Conservation (phyloP, 176 grass and related monocot species). For the Dactylis glomerata region DNA sequence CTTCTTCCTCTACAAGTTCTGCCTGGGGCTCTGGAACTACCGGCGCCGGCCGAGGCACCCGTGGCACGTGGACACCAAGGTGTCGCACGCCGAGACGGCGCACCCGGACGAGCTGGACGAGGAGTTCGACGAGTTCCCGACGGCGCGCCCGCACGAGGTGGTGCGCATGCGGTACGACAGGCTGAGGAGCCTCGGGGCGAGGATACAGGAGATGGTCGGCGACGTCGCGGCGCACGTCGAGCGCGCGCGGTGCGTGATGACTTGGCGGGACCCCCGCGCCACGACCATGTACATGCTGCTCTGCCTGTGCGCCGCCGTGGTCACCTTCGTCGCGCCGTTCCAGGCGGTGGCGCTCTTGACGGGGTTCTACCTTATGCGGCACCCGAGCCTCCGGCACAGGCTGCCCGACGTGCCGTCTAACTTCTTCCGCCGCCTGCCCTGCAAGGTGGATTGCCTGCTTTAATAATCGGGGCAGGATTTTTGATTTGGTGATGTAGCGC, state of each 20-base stretch:
- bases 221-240: constrained; percentile 63
- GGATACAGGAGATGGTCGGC: constrained; percentile 77
- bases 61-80: constrained; percentile 68
- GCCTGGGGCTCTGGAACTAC: constrained; percentile 62
- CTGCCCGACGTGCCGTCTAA: constrained; percentile 54
- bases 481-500: not conserved
- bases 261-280: constrained; percentile 68
- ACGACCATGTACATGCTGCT: constrained; percentile 52
- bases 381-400: constrained; percentile 55
- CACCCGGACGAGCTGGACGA: constrained; percentile 78
- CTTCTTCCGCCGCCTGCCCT: constrained; percentile 68
- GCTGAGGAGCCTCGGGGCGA: constrained; percentile 58
- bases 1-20: constrained; percentile 73
- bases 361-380: constrained; percentile 72
- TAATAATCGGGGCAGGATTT: constrained; percentile 21
- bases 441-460: constrained; percentile 68
- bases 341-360: constrained; percentile 54
- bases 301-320: constrained; percentile 44
- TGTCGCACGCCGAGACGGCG: constrained; percentile 54
- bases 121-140: constrained; percentile 88
- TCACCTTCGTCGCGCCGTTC: constrained; percentile 54
- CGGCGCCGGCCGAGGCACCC: constrained; percentile 51
- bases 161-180: constrained; percentile 79
- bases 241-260: constrained; percentile 43
- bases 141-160: constrained; percentile 45